Percentiles rank a stretch among this genome's conserved stretches.
These are phyloP conservation scores for Phytophthora uliginosa DNA, from an alignment of 352 stramenopile genomes.

Conservation along the genomic window DNA sequence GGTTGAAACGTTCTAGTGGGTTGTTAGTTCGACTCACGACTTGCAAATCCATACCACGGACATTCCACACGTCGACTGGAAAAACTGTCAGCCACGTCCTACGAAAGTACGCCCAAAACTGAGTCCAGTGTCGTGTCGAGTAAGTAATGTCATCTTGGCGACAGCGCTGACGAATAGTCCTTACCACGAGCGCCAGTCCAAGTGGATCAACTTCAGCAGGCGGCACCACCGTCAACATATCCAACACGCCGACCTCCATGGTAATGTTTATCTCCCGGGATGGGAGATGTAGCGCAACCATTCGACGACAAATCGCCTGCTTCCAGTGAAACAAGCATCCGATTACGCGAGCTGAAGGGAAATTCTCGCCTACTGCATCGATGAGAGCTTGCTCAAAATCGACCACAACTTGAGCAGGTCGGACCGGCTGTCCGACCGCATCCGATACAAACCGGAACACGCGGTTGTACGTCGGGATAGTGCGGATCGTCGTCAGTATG, in stretches of 20 bases:
- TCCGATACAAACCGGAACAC: neutral
- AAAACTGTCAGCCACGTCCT: neutral
- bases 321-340: neutral
- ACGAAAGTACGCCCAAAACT: conserved; percentile 1
- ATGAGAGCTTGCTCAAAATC: neutral
- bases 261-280: neutral
- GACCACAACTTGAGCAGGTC: neutral
- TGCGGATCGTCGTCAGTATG: neutral
- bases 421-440: neutral
- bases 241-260: neutral
- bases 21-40: neutral
- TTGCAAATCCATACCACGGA: conserved; percentile 7
- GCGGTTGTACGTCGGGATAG: neutral
- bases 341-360: neutral
- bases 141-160: neutral
- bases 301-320: neutral
- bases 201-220: neutral
- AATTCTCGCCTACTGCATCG: neutral
- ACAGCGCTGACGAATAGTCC: too few relatives aligned
- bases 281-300: neutral
- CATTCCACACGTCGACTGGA: neutral
- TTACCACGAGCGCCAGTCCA: too few relatives aligned
- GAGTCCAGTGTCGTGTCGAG: neutral
- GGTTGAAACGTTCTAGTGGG: conserved; percentile 3
- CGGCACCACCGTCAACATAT: conserved; percentile 3